A percentile compares a stretch with the other conserved stretches of the same genome.
Evolutionary conservation across 176 grass and related monocot genomes (phyloP).

Genomic region (Juncus effusus): DNA sequence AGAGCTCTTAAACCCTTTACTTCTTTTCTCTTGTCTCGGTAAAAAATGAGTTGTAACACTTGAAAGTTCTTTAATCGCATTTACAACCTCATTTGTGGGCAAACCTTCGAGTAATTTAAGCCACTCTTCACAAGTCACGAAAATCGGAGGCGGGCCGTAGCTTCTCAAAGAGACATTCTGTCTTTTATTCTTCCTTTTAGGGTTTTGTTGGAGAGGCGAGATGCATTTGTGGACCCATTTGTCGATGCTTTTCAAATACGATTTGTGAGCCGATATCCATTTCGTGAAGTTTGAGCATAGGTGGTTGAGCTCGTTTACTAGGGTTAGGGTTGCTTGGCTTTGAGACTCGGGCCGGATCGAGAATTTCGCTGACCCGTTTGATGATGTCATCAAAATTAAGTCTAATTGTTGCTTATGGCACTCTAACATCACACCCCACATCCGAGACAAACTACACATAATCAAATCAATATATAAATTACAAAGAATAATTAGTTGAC

Average conservation of each 20-base stretch:
- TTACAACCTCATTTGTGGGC: constrained; percentile 42
- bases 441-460: constrained; percentile 63
- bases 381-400: constrained; percentile 49
- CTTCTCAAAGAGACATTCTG: constrained; percentile 34
- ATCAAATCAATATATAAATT: not conserved
- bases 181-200: constrained; percentile 27
- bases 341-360: constrained; percentile 56
- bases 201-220: constrained; percentile 38
- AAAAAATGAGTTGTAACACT: constrained; percentile 43
- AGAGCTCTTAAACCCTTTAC: constrained; percentile 42
- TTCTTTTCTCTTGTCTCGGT: constrained; percentile 60
- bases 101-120: constrained; percentile 38
- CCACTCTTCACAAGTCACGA: constrained; percentile 75
- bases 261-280: constrained; percentile 72
- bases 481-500: not conserved
- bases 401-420: constrained; percentile 59
- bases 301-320: constrained; percentile 68
- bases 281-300: constrained; percentile 73
- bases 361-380: constrained; percentile 48
- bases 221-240: constrained; percentile 83
- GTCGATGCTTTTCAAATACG: constrained; percentile 70
- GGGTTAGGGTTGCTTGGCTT: constrained; percentile 48
- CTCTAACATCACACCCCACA: constrained; percentile 79
- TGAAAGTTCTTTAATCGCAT: constrained; percentile 55
- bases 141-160: constrained; percentile 57